Evolutionary conservation across 2,329 filamentous ascomycete species (phyloP).

Genomic region (Alternaria burnsii): DNA sequence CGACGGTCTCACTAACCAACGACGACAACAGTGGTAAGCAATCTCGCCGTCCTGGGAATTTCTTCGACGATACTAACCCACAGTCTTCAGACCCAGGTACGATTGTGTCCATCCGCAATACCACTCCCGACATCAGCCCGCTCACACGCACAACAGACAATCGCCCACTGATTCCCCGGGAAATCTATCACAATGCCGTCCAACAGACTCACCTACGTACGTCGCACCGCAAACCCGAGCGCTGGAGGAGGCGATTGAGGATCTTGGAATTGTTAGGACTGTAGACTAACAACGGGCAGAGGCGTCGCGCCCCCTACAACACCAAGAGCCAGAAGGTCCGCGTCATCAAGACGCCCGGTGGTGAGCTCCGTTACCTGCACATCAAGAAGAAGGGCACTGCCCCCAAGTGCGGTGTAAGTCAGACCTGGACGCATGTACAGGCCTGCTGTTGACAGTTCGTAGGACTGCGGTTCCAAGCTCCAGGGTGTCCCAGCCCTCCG

Average conservation of each 20-base stretch:
- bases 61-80: constrained; percentile 19
- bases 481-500: constrained; percentile 97
- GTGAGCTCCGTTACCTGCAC: constrained; percentile 94
- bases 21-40: constrained; percentile 48
- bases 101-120: constrained; percentile 13
- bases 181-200: constrained; percentile 61
- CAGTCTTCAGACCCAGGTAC: constrained; percentile 39
- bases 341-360: constrained; percentile 79
- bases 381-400: constrained; percentile 99
- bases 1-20: constrained; percentile 26
- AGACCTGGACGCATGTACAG: background rate
- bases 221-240: constrained; percentile 40
- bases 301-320: constrained; percentile 80
- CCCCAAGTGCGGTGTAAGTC: constrained; percentile 78
- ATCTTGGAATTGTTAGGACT: constrained; percentile 12
- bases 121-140: constrained; percentile 18
- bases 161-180: constrained; percentile 45
- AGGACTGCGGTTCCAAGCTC: constrained; percentile 98
- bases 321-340: constrained; percentile 97
- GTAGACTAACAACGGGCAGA: constrained; percentile 54
- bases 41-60: constrained; percentile 20
- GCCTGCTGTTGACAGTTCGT: constrained; percentile 50
- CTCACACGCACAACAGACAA: constrained; percentile 42
- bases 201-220: constrained; percentile 66
- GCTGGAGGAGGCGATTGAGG: constrained; percentile 16